Percentiles rank a stretch among this genome's conserved stretches.
Conservation (phyloP, 1,284 basidiomycete genomes). For the Fomitiporia mediterranea region DNA sequence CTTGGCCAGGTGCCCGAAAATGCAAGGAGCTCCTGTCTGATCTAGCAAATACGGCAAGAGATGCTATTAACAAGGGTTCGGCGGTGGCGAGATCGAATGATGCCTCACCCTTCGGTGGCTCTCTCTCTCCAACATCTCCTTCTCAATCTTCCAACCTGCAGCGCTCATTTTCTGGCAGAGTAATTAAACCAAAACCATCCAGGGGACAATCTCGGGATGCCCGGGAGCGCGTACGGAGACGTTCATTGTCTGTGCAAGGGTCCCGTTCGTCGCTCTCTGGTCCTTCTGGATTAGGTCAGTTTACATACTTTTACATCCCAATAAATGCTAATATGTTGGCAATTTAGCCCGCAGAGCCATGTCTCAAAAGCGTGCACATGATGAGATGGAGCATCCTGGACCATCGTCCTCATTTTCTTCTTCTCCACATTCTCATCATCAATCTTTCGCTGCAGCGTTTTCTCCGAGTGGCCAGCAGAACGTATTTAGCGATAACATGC, state of each 20-base stretch:
- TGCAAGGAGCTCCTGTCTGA: slow-evolving; percentile 75
- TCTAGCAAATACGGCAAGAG: slow-evolving; percentile 60
- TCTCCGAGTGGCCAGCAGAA: slow-evolving; percentile 6
- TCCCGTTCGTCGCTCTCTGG: slow-evolving; percentile 59
- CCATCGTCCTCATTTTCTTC: neutral
- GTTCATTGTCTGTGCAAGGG: slow-evolving; percentile 35
- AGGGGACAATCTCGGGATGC: slow-evolving; percentile 60
- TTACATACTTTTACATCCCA: slow-evolving; percentile 3
- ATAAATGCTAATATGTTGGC: slow-evolving; percentile 27
- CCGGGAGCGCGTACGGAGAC: slow-evolving; percentile 13
- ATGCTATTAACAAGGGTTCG: slow-evolving; percentile 47
- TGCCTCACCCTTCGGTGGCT: slow-evolving; percentile 7
- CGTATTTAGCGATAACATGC: slow-evolving; percentile 1
- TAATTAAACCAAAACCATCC: slow-evolving; percentile 49
- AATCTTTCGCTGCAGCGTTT: slow-evolving; percentile 11
- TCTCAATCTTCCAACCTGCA: slow-evolving; percentile 37
- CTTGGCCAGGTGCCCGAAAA: slow-evolving; percentile 85
- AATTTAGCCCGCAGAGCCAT: slow-evolving; percentile 58
- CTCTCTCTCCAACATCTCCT: slow-evolving; percentile 20
- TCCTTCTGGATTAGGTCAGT: slow-evolving; percentile 61
- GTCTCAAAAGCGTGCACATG: slow-evolving; percentile 65
- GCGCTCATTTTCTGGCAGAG: slow-evolving; percentile 49
- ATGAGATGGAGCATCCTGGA: slow-evolving; percentile 49
- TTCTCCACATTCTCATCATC: slow-evolving; percentile 8
- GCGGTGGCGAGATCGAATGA: neutral